Conservation (phyloP, 495 filamentous ascomycete genomes). For the Aspergillus saccharolyticus region DNA sequence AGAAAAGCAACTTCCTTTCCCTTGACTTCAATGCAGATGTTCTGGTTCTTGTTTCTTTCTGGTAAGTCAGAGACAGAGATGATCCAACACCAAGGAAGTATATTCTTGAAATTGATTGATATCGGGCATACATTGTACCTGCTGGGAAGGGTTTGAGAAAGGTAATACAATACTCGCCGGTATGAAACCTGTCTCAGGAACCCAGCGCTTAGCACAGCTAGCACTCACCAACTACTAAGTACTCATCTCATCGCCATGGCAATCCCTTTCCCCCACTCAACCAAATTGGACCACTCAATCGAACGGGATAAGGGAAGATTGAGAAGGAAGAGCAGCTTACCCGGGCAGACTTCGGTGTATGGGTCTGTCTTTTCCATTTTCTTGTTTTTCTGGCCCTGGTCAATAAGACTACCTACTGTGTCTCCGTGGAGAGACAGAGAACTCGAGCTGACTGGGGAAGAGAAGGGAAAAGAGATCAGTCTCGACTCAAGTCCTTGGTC, state of each 20-base stretch:
- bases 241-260: not conserved
- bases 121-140: not conserved
- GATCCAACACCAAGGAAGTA: not conserved
- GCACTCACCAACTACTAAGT: too few relatives aligned
- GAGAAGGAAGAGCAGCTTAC: not conserved
- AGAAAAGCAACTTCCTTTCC: too few relatives aligned
- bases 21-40: too few relatives aligned
- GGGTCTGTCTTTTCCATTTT: not conserved
- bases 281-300: not conserved
- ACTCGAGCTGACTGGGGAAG: not conserved
- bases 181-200: slow-evolving; percentile 16
- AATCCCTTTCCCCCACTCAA: not conserved
- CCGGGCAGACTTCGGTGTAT: slow-evolving; percentile 1
- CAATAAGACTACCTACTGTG: not conserved
- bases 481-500: slow-evolving; percentile 2
- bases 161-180: slow-evolving; percentile 7
- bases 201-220: slow-evolving; percentile 11
- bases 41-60: too few relatives aligned
- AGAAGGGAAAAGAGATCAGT: not conserved
- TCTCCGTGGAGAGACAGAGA: not conserved
- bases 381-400: not conserved
- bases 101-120: not conserved
- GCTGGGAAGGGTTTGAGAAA: not conserved
- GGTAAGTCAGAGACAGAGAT: not conserved
- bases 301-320: not conserved